Evolutionary conservation across 257 asterid species (phyloP), one percentile per base, ranked within the genome.

Genomic region (Anisodus acutangulus): DNA sequence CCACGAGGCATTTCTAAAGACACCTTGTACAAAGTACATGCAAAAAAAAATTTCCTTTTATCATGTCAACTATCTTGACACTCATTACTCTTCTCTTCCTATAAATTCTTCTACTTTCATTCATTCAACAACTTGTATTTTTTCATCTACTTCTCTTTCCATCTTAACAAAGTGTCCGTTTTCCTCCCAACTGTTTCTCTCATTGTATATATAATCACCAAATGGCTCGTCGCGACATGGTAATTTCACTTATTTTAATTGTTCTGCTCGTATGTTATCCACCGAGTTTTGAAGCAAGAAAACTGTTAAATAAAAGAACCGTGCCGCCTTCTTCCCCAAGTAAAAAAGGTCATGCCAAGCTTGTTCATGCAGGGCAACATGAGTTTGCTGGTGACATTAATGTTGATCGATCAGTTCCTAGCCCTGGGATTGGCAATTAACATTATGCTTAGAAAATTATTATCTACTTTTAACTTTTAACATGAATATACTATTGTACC

Each of bases 1-100:
- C 78, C 89, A 84, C 86, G 86, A 70, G 90, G 86, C 85, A 85
- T 80, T 79, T 69, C 78, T 22, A 22, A 9, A 67, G 49, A 13
- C 6, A 15, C 49, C 41, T 68, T 35, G 26, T 69, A 69, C 55
- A 86, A 26, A 76, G 45, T 41, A 55, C 53, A 57, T 49, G 83
- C 17, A 62, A 83, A 13, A 35, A 35, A 83, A 51, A 83, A 57
- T 17, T 43, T 41, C 81, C 22, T 35, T 41, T 60, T 59, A 7
- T 59, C 66, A 59, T 6, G 66, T 17, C 82, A 80, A 80, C 79
- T 53, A 57, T 43, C 59, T 82, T 58, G 79, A 84, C 79, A 81
- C 53, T 3, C 60, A 66, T 53, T 16, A 69, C 19, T 35, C 78
- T 10, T 53, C 12, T 9, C 26, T 26, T 45, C 19, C 71, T 43